Evolutionary conservation across 2,329 filamentous ascomycete species (phyloP).

Genomic region (Fusarium kyushuense): DNA sequence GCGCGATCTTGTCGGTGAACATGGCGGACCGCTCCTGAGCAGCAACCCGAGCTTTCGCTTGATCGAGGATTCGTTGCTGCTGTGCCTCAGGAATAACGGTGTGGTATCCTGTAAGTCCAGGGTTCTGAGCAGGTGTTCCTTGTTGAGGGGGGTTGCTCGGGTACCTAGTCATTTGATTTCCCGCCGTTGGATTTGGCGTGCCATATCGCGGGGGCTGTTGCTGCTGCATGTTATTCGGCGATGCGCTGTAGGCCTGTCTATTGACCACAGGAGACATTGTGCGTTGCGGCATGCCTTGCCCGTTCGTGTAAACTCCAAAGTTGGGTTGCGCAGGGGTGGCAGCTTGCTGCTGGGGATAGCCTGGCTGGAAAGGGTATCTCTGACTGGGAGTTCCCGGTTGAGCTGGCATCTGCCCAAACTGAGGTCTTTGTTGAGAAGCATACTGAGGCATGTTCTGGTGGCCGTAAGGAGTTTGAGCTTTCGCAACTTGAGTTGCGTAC

Average conservation of each 20-base stretch:
- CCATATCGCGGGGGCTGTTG: constrained; percentile 52
- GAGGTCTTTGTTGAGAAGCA: constrained; percentile 60
- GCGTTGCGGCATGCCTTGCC: constrained; percentile 55
- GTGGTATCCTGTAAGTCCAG: constrained; percentile 60
- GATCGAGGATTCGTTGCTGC: constrained; percentile 64
- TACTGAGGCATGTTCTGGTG: constrained; percentile 64
- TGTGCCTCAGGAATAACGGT: constrained; percentile 63
- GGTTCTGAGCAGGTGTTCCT: constrained; percentile 51
- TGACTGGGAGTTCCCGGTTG: constrained; percentile 59
- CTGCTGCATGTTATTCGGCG: constrained; percentile 50
- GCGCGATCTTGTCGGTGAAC: constrained; percentile 58
- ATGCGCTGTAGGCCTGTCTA: constrained; percentile 55
- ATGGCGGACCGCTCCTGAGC: constrained; percentile 58
- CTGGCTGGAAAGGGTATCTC: constrained; percentile 57
- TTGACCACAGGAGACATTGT: constrained; percentile 61
- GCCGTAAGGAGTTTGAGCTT: constrained; percentile 64
- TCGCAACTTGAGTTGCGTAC: constrained; percentile 64
- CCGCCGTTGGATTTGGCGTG: constrained; percentile 49
- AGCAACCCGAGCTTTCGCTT: constrained; percentile 62
- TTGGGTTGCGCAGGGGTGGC: constrained; percentile 54
- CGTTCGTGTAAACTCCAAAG: constrained; percentile 59
- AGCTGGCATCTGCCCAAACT: constrained; percentile 56
- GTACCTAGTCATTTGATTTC: constrained; percentile 50
- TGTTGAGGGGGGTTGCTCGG: constrained; percentile 51
- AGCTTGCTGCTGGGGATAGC: constrained; percentile 55